Percentiles rank a stretch among this genome's conserved stretches.
phyloP scores from a whole-genome alignment of 192 early-diverging fungal species.

The Backusella tarrabulga region DNA sequence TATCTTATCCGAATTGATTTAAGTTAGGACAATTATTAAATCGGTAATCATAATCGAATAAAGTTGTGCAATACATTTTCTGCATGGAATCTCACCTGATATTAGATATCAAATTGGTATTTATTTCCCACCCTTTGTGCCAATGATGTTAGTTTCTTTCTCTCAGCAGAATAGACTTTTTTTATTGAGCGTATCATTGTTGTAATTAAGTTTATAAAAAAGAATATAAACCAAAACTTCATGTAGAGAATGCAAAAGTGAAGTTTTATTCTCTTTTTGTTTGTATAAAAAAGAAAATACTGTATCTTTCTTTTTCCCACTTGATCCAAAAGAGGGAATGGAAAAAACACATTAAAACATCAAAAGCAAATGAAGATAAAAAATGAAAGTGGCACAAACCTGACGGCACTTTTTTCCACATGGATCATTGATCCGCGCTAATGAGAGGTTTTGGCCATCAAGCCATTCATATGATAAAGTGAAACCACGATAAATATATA shows the following conservation, averaged over 20 bases:
- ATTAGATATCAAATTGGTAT: not conserved
- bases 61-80: not conserved
- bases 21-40: not conserved
- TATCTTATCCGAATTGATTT: not conserved
- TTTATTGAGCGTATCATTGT: too few species aligned
- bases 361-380: not conserved
- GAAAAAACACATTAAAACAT: not conserved
- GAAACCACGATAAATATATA: not conserved
- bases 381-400: not conserved
- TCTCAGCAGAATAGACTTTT: not conserved
- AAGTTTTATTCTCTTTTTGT: too few species aligned
- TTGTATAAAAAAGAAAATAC: too few species aligned
- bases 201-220: too few species aligned
- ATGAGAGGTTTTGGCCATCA: not conserved
- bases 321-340: not conserved
- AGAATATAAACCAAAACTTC: too few species aligned
- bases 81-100: not conserved
- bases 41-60: not conserved
- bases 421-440: not conserved
- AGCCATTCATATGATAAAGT: not conserved
- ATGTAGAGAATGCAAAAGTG: too few species aligned
- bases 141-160: not conserved
- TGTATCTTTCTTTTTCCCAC: not conserved
- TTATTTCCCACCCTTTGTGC: not conserved
- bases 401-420: not conserved